phyloP scores from a whole-genome alignment of 2,329 filamentous ascomycete genomes.

The Dendryphion nanum region DNA sequence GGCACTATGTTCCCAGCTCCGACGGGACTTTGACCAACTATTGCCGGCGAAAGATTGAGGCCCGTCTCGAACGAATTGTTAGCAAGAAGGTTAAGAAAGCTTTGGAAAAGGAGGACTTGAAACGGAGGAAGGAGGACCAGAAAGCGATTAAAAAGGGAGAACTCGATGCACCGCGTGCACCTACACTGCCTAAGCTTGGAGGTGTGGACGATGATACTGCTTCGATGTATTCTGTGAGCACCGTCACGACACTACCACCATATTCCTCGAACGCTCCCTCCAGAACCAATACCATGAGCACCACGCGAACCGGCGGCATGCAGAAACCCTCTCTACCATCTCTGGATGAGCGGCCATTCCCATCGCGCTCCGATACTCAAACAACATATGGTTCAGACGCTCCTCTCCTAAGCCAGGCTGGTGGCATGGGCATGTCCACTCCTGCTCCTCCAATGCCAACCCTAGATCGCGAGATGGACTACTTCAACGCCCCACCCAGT shows the following conservation, averaged over 20 bases:
- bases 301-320: conserved; percentile 24
- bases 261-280: conserved; percentile 53
- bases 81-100: conserved; percentile 85
- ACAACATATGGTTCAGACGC: conserved; percentile 61
- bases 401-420: conserved; percentile 60
- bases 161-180: conserved; percentile 20
- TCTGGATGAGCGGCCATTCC: conserved; percentile 39
- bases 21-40: conserved; percentile 82
- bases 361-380: conserved; percentile 50
- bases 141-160: conserved; percentile 48
- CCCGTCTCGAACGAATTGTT: conserved; percentile 79
- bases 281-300: conserved; percentile 52
- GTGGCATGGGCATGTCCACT: conserved; percentile 54
- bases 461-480: conserved; percentile 26
- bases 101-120: conserved; percentile 69
- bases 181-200: conserved; percentile 43
- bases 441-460: conserved; percentile 31
- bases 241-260: conserved; percentile 43
- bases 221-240: conserved; percentile 33
- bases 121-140: conserved; percentile 44
- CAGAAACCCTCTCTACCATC: conserved; percentile 44
- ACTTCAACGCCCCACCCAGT: conserved; percentile 22
- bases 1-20: conserved; percentile 80
- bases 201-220: conserved; percentile 42
- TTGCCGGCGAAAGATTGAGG: conserved; percentile 89